Base-by-base conservation (phyloP, 1,284 basidiomycete genomes). In the Papiliotrema fonsecae region DNA sequence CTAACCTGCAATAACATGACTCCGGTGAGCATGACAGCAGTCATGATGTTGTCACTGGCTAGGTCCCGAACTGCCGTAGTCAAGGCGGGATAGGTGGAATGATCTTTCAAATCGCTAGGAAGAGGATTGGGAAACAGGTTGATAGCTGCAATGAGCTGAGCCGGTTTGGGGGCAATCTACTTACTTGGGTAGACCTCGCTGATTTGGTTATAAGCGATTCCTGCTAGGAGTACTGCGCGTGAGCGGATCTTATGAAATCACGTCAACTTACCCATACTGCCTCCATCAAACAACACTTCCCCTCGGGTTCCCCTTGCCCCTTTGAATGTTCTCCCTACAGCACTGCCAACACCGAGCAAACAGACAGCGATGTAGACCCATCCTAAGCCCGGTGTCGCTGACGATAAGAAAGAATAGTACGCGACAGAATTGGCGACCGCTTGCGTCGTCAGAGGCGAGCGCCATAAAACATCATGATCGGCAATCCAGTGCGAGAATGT, bases 401-500 rank as follows among this genome's bases (percentile, higher is more conserved):
- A 19, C 9, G 60, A 55, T 1, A 72, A 38, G 6, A 65, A 52
- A 9, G 68, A 65, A 43, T 72, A 72, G 57, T 70, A 72, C 16
- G 50, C 50, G 32, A 70, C 65, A 13, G 60, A 60, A 25, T 55
- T 42, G 16, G 51, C 42, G n/a, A 72, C 48, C 9, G 70, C 70
- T 25, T 65, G 66, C 22, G 61, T 30, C 1, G 70, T 72, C 24
- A 69, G 43, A 14, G 70, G 70, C 2, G 55, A 54, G 42, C 62
- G 56, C 70, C 70, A 72, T n/a, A 72, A 59, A 14, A 70, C 64
- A 47, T 70, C 65, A 54, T 72, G 70, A 46, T 72, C 70, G 11
- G 64, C 70, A 39, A 72, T 69, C 70, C 70, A 72, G 54, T 70
- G 68, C 11, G 68, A 64, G 45, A 70, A 72, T 3, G 70, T 72